Conservation (phyloP, 106 monocot genomes). For the Acanthochlamys bracteata region DNA sequence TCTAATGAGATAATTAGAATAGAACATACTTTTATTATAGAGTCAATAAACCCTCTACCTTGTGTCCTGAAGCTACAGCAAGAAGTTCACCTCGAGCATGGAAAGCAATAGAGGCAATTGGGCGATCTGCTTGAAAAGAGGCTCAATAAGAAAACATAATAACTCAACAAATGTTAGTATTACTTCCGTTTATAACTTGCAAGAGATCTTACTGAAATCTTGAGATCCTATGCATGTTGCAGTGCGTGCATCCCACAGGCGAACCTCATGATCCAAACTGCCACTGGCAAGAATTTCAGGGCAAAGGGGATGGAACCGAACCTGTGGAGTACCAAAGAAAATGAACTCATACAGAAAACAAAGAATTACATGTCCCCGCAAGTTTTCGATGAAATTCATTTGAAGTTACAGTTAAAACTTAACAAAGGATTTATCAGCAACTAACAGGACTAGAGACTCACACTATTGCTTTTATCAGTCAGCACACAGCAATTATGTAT, state of each 20-base stretch:
- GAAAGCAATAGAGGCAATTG: slow-evolving; percentile 96
- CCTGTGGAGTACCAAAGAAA: slow-evolving; percentile 31
- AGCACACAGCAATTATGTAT: no score
- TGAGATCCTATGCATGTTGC: slow-evolving; percentile 77
- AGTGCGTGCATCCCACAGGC: slow-evolving; percentile 85
- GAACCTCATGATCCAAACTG: slow-evolving; percentile 96
- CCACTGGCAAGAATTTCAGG: slow-evolving; percentile 96
- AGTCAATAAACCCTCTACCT: slow-evolving; percentile 27
- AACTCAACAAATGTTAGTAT: background rate
- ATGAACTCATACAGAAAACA: background rate
- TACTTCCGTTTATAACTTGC: no score
- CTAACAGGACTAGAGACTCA: no score
- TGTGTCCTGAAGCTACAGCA: slow-evolving; percentile 98
- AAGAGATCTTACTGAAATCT: slow-evolving; percentile 58
- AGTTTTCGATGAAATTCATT: no score
- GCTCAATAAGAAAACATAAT: background rate
- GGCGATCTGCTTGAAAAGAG: slow-evolving; percentile 53
- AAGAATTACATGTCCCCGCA: no score
- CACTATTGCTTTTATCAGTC: no score
- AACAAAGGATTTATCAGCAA: no score
- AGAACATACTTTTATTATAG: no score
- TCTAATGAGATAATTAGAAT: background rate
- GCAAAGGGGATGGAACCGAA: slow-evolving; percentile 83
- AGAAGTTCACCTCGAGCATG: slow-evolving; percentile 93
- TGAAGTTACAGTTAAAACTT: no score